Conservation (phyloP, 1,139 yeast genomes). For the Spathaspora jeffriesii region DNA sequence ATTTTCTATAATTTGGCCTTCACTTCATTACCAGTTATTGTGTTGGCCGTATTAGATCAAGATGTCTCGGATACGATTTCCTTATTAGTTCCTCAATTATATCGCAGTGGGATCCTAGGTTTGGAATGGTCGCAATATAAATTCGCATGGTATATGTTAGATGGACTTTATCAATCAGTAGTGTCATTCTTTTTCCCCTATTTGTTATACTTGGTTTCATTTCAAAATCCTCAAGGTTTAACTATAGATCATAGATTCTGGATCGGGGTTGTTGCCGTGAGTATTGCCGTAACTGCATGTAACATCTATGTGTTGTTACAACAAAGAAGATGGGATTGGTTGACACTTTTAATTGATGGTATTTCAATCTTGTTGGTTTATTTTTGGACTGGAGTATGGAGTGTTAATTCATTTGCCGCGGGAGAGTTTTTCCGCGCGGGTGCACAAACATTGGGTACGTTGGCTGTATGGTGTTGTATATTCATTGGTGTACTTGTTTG, state of each 20-base stretch:
- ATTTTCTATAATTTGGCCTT: conserved; percentile 94
- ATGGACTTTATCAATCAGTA: conserved; percentile 87
- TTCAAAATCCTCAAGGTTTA: conserved; percentile 63
- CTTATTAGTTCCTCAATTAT: conserved; percentile 85
- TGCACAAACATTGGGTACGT: conserved; percentile 67
- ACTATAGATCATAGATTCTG: conserved; percentile 81
- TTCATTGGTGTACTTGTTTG: conserved; percentile 73
- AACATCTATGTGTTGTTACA: conserved; percentile 78
- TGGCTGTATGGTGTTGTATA: conserved; percentile 81
- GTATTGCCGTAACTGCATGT: conserved; percentile 79
- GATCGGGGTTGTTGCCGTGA: conserved; percentile 80
- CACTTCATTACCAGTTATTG: conserved; percentile 90
- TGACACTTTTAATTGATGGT: conserved; percentile 59
- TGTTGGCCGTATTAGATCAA: conserved; percentile 90
- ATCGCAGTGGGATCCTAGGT: conserved; percentile 81
- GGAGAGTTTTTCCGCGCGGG: conserved; percentile 81
- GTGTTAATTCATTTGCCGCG: conserved; percentile 54
- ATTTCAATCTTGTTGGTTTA: conserved; percentile 70
- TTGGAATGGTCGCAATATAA: conserved; percentile 80
- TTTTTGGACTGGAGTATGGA: conserved; percentile 94
- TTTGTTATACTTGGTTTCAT: conserved; percentile 54
- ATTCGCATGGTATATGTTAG: conserved; percentile 83
- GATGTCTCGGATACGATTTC: conserved; percentile 86
- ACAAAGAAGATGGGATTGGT: conserved; percentile 96
- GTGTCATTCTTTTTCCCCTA: conserved; percentile 89